Evolutionary conservation across 306 rosid genomes (phyloP), one percentile per base, ranked within the genome.

Genomic region (Vigna radiata): DNA sequence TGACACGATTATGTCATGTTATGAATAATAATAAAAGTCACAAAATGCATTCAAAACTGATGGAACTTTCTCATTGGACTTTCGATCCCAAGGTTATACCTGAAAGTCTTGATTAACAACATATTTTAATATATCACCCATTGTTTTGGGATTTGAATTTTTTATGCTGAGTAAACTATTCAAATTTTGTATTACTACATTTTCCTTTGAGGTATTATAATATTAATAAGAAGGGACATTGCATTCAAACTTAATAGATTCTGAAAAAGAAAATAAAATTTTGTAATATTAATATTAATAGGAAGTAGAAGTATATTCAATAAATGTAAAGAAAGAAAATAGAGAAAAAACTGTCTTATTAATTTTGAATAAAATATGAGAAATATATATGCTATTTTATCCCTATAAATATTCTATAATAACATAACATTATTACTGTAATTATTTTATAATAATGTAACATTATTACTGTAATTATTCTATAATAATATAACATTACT

Each of bases 1-100:
- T 59, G 1, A 59, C 65, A 59, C 18, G 39, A 59, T 27, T 59
- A 14, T 58, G 64, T 27, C 41, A 61, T 61, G 67, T 61, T 15
- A 15, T 61, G 8, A 13, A 27, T 13, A 14, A 13, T 27, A 27
- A 31, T 33, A 61, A 61, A 61, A 29, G 14, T 61, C 8, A 16
- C 43, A 61, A 31, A 7, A 0, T 61, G 23, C 68, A 7, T 15
- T 31, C 21, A 15, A 6, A 61, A 61, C 13, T 16, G 19, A 27
- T 60, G 66, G 12, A 56, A 56, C n/a, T 31, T 31, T 31, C 43
- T 27, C 23, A n/a, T 6, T 36, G 69, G 69, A 63, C 48, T 36
- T 16, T 63, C 15, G 17, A n/a, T 16, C 10, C 4, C 68, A 3
- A 63, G 2, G 2, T 3, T 37, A 63, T 36, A 33, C 39, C 65